Evolutionary conservation across 2,329 filamentous ascomycete genomes (phyloP).

Genomic region (Graphilbum ipis-grandicollis): DNA sequence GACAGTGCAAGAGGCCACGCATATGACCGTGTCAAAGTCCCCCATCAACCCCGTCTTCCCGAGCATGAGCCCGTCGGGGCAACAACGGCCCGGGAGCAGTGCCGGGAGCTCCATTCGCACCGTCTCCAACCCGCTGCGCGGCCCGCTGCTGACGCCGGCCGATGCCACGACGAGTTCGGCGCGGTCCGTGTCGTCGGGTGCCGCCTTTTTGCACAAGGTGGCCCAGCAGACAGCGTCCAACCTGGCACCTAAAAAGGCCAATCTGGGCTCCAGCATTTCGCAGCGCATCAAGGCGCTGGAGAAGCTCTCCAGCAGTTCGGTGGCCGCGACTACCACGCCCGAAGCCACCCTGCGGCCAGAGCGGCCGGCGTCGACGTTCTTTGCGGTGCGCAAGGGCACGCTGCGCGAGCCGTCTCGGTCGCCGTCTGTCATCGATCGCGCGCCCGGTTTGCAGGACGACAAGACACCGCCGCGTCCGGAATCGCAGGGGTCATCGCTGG

Average conservation of each 20-base stretch:
- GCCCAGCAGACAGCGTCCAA: conserved; percentile 31
- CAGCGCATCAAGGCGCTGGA: conserved; percentile 88
- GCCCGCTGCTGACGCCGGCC: conserved; percentile 24
- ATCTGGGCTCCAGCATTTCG: conserved; percentile 79
- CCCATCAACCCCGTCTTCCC: conserved; percentile 52
- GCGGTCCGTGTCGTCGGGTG: conserved; percentile 38
- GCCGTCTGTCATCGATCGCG: conserved; percentile 26
- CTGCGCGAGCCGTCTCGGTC: conserved; percentile 24
- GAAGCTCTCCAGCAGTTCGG: conserved; percentile 42
- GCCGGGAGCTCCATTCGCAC: conserved; percentile 22
- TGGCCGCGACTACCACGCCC: conserved; percentile 10
- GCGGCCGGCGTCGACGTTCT: conserved; percentile 35
- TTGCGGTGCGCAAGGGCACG: conserved; percentile 34
- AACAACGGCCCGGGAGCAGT: not conserved
- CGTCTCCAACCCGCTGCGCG: conserved; percentile 30
- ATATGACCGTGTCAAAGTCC: conserved; percentile 65
- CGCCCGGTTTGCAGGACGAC: conserved; percentile 19
- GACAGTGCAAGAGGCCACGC: conserved; percentile 67
- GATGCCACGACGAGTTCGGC: conserved; percentile 28
- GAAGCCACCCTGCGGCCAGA: conserved; percentile 13
- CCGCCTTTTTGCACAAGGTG: conserved; percentile 36
- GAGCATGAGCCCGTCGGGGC: conserved; percentile 11
- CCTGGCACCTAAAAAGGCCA: conserved; percentile 53
- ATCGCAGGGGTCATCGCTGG: conserved; percentile 30
- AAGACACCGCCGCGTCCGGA: conserved; percentile 19